Conservation (phyloP, 148 eudicot genomes). For the Chenopodium album region DNA sequence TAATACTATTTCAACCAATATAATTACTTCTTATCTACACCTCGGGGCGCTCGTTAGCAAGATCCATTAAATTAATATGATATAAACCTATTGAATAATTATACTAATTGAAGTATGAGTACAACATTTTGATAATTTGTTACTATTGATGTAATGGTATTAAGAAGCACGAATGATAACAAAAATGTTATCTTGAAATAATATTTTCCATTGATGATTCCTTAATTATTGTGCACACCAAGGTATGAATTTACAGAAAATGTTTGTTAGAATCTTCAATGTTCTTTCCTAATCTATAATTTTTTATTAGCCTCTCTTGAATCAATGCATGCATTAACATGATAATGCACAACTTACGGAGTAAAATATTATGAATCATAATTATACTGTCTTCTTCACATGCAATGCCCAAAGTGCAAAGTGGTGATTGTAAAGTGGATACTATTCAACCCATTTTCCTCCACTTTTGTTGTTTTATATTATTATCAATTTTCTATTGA, state of each 20-base stretch:
- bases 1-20: too few species aligned
- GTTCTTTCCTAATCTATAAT: not conserved
- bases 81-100: too few species aligned
- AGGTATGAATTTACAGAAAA: not conserved
- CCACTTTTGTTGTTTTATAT: not conserved
- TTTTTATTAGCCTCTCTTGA: not conserved
- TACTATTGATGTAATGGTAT: too few species aligned
- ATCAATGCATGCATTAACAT: not conserved
- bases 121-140: too few species aligned
- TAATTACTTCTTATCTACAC: too few species aligned
- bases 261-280: slow-evolving; percentile 12
- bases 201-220: not conserved
- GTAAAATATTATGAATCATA: not conserved
- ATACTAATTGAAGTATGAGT: too few species aligned
- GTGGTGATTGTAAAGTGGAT: not conserved
- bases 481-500: not conserved
- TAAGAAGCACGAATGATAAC: too few species aligned
- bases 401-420: slow-evolving; percentile 2
- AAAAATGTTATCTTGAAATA: too few species aligned
- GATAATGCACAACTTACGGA: not conserved
- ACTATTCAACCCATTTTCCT: not conserved
- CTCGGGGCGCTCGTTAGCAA: too few species aligned
- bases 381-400: not conserved
- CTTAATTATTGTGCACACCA: not conserved
- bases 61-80: too few species aligned